Conservation (phyloP, 805 yeast genomes). For the Cyberlindnera bimundalis region DNA sequence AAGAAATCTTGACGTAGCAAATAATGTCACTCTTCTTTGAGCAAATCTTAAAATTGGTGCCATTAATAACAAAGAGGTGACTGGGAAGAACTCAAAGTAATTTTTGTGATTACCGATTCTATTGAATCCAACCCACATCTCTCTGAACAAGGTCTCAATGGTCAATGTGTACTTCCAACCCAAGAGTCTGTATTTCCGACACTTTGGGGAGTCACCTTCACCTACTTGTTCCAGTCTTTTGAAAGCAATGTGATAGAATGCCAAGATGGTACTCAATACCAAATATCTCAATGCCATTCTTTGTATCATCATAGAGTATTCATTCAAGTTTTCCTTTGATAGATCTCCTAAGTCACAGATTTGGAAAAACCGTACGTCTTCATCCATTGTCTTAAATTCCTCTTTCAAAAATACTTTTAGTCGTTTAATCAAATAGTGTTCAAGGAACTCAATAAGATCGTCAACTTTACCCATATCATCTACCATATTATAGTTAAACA, state of each 20-base stretch:
- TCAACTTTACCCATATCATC: constrained; percentile 20
- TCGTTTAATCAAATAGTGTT: constrained; percentile 8
- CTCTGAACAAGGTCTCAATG: constrained; percentile 13
- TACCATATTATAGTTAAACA: constrained; percentile 17
- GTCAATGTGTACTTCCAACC: constrained; percentile 17
- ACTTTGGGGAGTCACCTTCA: constrained; percentile 3
- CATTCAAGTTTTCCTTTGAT: constrained; percentile 7
- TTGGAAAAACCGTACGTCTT: constrained; percentile 9
- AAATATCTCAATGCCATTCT: constrained; percentile 13
- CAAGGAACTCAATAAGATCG: constrained; percentile 14
- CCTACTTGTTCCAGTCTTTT: constrained; percentile 19
- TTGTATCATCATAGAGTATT: constrained; percentile 12
- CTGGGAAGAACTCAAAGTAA: constrained; percentile 13
- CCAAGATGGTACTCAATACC: constrained; percentile 8
- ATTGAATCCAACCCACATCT: constrained; percentile 17
- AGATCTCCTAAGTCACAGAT: constrained; percentile 11
- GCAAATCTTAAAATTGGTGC: constrained; percentile 18
- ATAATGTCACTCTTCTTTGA: constrained; percentile 16
- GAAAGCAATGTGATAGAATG: constrained; percentile 16
- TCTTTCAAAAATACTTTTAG: constrained; percentile 11
- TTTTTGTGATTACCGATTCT: constrained; percentile 11
- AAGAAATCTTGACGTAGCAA: constrained; percentile 10
- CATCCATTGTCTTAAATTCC: constrained; percentile 10
- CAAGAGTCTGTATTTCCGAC: constrained; percentile 7
- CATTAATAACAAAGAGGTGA: constrained; percentile 11